Evolutionary conservation across 306 rosid genomes (phyloP), one percentile per base, ranked within the genome.

Genomic region (Vicia sativa): DNA sequence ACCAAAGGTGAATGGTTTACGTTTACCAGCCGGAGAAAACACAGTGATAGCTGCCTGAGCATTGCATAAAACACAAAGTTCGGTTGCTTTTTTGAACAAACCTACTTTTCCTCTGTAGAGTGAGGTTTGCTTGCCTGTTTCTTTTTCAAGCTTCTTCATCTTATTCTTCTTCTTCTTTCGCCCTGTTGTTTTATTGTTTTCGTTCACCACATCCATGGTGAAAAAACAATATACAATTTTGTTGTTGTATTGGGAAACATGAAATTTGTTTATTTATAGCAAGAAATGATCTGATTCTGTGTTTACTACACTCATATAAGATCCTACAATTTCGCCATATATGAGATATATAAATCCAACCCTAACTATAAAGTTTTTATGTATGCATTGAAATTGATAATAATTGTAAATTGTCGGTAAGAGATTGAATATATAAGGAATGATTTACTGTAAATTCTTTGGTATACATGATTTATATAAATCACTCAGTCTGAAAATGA

Each of bases 61-160:
- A 14, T 87, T 48, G 68, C 88, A 82, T 18, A 87, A 35, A 35
- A 80, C 55, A n/a, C 79, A 78, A 4, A 87, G 81, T 71, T 87
- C 88, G 11, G 79, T 67, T 6, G 90, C 85, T 49, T 85, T 87
- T 31, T 77, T 85, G 70, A 87, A 87, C 11, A 84, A 35, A 0
- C 93, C 86, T 2, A 61, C n/a, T n/a, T 84, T 73, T 21, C 91
- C 68, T 38, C 78, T 83, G 1, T 83, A 83, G 79, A 86, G 80
- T 0, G 90, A 85, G 9, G 81, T 82, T 19, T 81, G 84, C 69
- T 61, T 77, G 76, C 63, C 77, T 18, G 70, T 11, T 0, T 48
- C 54, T 9, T 77, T 74, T 18, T 64, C 81, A 0, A 79, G 66
- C 35, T 79, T 68, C 66, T 83, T 81, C 18, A 87, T 87, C 74